Evolutionary conservation across 2,329 filamentous ascomycete genomes (phyloP).

Genomic region (Zasmidium angulare): DNA sequence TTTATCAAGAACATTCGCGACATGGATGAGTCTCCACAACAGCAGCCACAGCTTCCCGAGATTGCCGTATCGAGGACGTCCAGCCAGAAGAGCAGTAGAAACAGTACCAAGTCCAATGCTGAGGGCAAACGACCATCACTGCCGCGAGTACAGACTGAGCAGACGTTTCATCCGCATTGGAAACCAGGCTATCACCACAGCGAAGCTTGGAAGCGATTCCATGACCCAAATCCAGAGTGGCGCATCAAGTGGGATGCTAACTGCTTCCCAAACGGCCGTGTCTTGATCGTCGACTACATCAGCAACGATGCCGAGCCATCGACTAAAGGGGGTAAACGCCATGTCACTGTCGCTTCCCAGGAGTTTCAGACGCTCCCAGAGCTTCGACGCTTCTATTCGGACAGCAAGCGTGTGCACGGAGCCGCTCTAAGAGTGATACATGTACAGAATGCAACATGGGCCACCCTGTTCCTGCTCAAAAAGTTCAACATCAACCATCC

Average conservation of each 20-base stretch:
- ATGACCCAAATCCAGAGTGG: conserved; percentile 18
- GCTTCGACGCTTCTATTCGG: conserved; percentile 46
- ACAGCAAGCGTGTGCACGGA: conserved; percentile 36
- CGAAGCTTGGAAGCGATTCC: conserved; percentile 11
- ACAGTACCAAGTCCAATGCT: background rate
- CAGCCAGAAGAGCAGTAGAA: conserved; percentile 12
- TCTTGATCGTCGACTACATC: conserved; percentile 54
- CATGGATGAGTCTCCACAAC: background rate
- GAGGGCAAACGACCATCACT: background rate
- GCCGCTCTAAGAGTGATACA: conserved; percentile 44
- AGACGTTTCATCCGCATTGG: conserved; percentile 9
- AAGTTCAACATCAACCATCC: conserved; percentile 55
- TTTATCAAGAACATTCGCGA: background rate
- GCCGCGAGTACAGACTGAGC: conserved; percentile 12
- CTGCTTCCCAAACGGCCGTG: conserved; percentile 39
- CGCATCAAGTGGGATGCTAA: conserved; percentile 22
- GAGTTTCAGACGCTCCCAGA: conserved; percentile 48
- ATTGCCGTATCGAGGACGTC: conserved; percentile 15
- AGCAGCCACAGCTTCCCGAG: conserved; percentile 7
- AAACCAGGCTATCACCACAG: conserved; percentile 11
- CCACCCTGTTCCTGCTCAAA: conserved; percentile 48
- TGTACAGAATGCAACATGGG: conserved; percentile 56
- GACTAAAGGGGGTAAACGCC: conserved; percentile 28
- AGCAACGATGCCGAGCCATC: conserved; percentile 21
- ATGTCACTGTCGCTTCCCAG: conserved; percentile 48